phyloP scores from a whole-genome alignment of 2,329 filamentous ascomycete species.

The Kalmusia sp. region DNA sequence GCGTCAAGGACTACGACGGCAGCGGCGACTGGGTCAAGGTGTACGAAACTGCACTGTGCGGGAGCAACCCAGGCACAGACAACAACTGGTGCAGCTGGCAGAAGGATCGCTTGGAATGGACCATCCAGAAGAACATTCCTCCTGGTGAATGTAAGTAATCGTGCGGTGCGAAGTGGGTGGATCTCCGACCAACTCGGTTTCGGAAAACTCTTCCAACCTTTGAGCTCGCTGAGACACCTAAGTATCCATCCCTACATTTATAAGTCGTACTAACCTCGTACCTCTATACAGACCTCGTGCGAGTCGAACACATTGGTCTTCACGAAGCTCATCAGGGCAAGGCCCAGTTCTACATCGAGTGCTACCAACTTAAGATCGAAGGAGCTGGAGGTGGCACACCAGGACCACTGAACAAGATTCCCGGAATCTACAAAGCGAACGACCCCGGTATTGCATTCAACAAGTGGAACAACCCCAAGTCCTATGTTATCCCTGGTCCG shows the following conservation, averaged over 20 bases:
- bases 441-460: conserved; percentile 60
- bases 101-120: conserved; percentile 53
- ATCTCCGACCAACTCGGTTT: too few relatives aligned
- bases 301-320: conserved; percentile 44
- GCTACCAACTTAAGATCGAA: conserved; percentile 57
- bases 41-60: conserved; percentile 38
- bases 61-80: conserved; percentile 32
- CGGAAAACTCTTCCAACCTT: too few relatives aligned
- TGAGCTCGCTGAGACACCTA: too few relatives aligned
- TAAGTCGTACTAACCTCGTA: too few relatives aligned
- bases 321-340: conserved; percentile 39
- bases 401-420: conserved; percentile 55
- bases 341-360: conserved; percentile 46
- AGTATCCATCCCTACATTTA: too few relatives aligned
- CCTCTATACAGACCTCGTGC: too few relatives aligned
- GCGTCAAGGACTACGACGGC: conserved; percentile 72
- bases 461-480: conserved; percentile 46
- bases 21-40: conserved; percentile 56
- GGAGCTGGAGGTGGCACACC: conserved; percentile 50
- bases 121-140: conserved; percentile 49
- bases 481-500: conserved; percentile 41
- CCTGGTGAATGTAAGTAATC: conserved; percentile 51
- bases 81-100: conserved; percentile 44
- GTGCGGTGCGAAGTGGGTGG: too few relatives aligned
- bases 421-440: conserved; percentile 55